Percentiles rank a stretch among this genome's conserved stretches.
These are phyloP conservation scores for Ophiocordyceps camponoti-floridani DNA, from an alignment of 2,329 filamentous ascomycete species.

Conservation along the genomic window DNA sequence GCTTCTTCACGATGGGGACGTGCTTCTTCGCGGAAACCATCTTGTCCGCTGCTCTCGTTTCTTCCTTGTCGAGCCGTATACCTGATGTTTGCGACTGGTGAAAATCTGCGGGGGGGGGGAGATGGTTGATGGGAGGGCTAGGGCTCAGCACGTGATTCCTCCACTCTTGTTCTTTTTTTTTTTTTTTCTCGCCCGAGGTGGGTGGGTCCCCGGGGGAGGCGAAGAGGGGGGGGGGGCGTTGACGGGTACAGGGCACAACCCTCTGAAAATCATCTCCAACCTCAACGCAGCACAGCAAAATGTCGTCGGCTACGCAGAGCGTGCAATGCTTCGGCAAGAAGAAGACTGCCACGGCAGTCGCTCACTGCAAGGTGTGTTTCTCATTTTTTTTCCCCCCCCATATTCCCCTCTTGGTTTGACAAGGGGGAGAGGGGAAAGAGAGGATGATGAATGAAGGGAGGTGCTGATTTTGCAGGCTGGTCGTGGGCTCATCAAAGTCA, in stretches of 20 bases:
- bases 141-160: conserved; percentile 17
- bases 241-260: conserved; percentile 3
- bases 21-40: conserved; percentile 99
- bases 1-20: conserved; percentile 99
- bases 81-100: no score
- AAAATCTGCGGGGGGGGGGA: conserved; percentile 17
- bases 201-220: no score
- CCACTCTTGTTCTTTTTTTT: conserved; percentile 10
- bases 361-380: conserved; percentile 69
- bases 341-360: conserved; percentile 78
- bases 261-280: conserved; percentile 2
- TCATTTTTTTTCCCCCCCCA: background rate
- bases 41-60: conserved; percentile 26
- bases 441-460: background rate
- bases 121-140: conserved; percentile 4
- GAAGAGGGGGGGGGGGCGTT: no score
- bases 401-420: no score
- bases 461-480: conserved; percentile 14
- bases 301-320: conserved; percentile 60
- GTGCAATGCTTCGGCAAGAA: conserved; percentile 99
- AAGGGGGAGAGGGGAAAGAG: background rate
- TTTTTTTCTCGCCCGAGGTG: background rate
- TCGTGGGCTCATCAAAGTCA: conserved; percentile 86
- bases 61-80: background rate
- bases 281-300: conserved; percentile 25